phyloP scores from a whole-genome alignment of 352 stramenopile species.

The Phytophthora brassicae region DNA sequence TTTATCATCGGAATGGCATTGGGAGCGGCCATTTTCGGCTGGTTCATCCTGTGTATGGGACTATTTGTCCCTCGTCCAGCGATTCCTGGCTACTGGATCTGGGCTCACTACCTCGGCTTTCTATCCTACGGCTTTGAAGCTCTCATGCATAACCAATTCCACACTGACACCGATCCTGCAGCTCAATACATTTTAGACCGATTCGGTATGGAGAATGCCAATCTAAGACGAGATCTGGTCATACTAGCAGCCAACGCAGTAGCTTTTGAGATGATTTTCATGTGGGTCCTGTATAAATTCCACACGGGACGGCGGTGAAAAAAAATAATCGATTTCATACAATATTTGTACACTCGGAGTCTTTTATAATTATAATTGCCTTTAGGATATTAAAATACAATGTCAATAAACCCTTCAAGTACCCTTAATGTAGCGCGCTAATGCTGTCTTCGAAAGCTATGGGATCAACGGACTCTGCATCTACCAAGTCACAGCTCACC shows the following conservation, averaged over 20 bases:
- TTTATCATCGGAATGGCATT: slow-evolving; percentile 88
- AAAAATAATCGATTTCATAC: neutral
- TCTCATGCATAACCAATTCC: slow-evolving; percentile 82
- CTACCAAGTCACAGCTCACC: neutral
- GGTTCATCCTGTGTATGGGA: slow-evolving; percentile 82
- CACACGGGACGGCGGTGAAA: slow-evolving; percentile 22
- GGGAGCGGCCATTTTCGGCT: slow-evolving; percentile 71
- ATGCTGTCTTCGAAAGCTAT: slow-evolving; percentile 5
- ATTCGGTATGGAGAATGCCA: slow-evolving; percentile 53
- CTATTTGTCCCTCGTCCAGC: slow-evolving; percentile 59
- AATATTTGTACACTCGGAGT: too few species aligned
- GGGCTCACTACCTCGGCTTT: slow-evolving; percentile 82
- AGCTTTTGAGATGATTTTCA: slow-evolving; percentile 51
- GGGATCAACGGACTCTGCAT: slow-evolving; percentile 2
- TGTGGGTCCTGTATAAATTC: slow-evolving; percentile 34
- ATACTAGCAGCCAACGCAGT: slow-evolving; percentile 47
- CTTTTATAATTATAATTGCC: neutral
- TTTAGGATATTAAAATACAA: neutral
- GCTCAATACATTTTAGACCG: slow-evolving; percentile 27
- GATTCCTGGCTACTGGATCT: slow-evolving; percentile 75
- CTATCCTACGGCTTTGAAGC: slow-evolving; percentile 79
- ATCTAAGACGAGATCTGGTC: slow-evolving; percentile 44
- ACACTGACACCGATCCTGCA: slow-evolving; percentile 6
- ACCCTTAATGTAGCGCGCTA: neutral
- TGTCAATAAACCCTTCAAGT: too few species aligned